These are phyloP conservation scores for Aureobasidium uvarum DNA, from an alignment of 2,329 filamentous ascomycete genomes.

Conservation along the genomic window DNA sequence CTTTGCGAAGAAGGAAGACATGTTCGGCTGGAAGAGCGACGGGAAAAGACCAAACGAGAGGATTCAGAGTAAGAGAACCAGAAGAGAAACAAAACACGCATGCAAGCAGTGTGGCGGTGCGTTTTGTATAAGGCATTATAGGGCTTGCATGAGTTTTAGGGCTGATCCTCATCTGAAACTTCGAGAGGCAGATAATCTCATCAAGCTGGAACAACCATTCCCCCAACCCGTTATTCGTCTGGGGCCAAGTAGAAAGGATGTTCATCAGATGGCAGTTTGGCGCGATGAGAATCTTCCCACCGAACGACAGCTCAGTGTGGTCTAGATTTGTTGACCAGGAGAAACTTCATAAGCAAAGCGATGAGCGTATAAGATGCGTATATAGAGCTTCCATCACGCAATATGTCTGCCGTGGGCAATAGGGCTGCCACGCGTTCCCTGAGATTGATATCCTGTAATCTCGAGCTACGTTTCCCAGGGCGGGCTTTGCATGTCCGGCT, in stretches of 20 bases:
- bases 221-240: background rate
- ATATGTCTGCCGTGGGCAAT: background rate
- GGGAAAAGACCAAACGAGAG: background rate
- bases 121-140: background rate
- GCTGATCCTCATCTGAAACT: slow-evolving; percentile 7
- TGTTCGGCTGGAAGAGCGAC: background rate
- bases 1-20: slow-evolving; percentile 18
- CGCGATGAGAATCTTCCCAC: too few species aligned
- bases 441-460: too few species aligned
- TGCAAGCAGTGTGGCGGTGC: background rate
- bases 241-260: background rate
- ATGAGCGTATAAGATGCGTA: too few species aligned
- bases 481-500: background rate
- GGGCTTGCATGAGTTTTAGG: slow-evolving; percentile 1
- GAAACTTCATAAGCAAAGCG: background rate
- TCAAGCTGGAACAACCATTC: slow-evolving; percentile 12
- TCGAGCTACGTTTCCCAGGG: background rate
- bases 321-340: background rate
- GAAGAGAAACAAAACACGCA: background rate
- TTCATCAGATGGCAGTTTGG: background rate
- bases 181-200: background rate
- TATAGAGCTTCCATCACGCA: background rate
- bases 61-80: background rate
- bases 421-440: background rate
- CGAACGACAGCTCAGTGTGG: background rate